These are phyloP conservation scores for Skeletonema tropicum DNA, from an alignment of 108 stramenopile genomes.

Conservation along the genomic window DNA sequence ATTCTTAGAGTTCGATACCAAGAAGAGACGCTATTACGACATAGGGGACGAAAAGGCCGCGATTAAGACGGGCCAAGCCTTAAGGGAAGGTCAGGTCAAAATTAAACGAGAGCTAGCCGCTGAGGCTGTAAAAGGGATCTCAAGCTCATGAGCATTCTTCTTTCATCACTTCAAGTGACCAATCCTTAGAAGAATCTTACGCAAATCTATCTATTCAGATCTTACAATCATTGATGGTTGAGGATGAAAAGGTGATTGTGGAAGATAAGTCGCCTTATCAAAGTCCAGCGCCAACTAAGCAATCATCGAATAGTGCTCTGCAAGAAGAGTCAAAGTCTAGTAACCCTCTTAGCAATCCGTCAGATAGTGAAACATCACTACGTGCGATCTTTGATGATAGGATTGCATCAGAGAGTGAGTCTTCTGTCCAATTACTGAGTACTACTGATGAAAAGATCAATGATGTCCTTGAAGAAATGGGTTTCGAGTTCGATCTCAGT, in stretches of 20 bases:
- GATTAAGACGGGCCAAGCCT: slow-evolving; percentile 86
- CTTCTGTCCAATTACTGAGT: slow-evolving; percentile 9
- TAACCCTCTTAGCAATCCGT: not conserved
- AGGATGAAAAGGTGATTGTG: not conserved
- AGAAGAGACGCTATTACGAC: slow-evolving; percentile 57
- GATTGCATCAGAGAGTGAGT: not conserved
- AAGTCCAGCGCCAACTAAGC: not conserved
- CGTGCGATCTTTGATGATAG: no score
- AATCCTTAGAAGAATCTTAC: not conserved
- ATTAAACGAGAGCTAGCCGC: slow-evolving; percentile 19
- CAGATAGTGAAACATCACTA: not conserved
- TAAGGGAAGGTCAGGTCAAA: slow-evolving; percentile 81
- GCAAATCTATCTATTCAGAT: not conserved
- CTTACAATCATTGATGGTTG: not conserved
- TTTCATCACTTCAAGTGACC: not conserved
- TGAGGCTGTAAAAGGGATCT: not conserved
- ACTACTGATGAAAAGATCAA: slow-evolving; percentile 61
- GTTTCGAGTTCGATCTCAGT: not conserved
- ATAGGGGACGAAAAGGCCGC: slow-evolving; percentile 88
- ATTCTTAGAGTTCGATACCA: slow-evolving; percentile 66
- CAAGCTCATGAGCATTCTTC: not conserved
- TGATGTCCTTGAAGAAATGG: slow-evolving; percentile 63
- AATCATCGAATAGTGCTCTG: not conserved
- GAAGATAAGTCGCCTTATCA: not conserved
- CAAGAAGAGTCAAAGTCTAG: not conserved